Evolutionary conservation across 2,329 filamentous ascomycete species (phyloP), one percentile per base, ranked within the genome.

Genomic region (Drechslerella stenobrocha): DNA sequence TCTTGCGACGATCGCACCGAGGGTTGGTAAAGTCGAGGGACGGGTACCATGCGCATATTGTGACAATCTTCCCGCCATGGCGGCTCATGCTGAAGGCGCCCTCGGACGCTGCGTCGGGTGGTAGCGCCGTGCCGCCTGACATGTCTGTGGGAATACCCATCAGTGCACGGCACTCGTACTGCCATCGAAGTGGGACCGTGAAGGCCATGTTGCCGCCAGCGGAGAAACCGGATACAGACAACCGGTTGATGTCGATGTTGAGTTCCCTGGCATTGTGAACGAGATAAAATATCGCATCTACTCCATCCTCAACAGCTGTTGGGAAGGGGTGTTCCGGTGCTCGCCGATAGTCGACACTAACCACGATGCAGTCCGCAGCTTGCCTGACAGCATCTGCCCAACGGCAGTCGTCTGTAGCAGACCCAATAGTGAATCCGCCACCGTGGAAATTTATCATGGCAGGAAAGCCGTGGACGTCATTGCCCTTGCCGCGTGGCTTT

Each of bases 321-420:
- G 85, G 85, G 73, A 86, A 87, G 0, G 84, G 84, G 70, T 82
- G 78, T 72, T 82, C 81, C 0, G 86, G 86, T 0, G 85, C 84
- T 1, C 87, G 79, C n/a, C 86, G 81, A 73, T 88, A 88, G 72
- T 86, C 84, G 70, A 87, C 83, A 1, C 81, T 83, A 67, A 87
- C 81, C 56, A 86, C 80, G 20, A 87, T 77, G 24, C 77, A 83
- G 52, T 82, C 79, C 9, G 82, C 77, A 2, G 79, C 76, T 23
- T 80, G 76, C 35, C 81, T 76, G 2, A 85, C 80, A 32, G 79
- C 77, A 2, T 80, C 78, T 3, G 81, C 82, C 78, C 84, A 87
- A 40, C 83, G 79, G 11, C 83, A 81, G 72, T 87, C 85, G 73
- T 87, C 83, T 2, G 82, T 84, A 2, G 81, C 83, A 46, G 80